Conservation (phyloP, 2,329 filamentous ascomycete genomes). For the Aspergillus flavus region DNA sequence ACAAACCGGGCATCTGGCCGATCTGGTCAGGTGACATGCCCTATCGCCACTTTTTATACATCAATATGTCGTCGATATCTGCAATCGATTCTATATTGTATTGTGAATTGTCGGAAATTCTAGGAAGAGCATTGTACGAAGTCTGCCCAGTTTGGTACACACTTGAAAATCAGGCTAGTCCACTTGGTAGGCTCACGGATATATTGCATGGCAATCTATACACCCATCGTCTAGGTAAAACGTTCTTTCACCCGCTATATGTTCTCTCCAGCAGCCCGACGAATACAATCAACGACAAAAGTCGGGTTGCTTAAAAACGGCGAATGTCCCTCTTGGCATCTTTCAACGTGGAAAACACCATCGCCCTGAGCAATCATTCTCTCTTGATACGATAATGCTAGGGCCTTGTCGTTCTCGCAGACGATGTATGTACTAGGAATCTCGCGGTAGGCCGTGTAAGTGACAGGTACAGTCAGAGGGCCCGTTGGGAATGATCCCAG, state of each 20-base stretch:
- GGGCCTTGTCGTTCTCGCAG: conserved; percentile 30
- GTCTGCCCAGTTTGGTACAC: neutral
- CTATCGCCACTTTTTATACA: neutral
- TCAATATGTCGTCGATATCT: neutral
- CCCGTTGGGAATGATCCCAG: conserved; percentile 28
- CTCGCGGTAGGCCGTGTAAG: conserved; percentile 30
- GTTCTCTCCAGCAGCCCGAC: conserved; percentile 27
- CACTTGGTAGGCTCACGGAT: neutral
- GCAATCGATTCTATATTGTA: neutral
- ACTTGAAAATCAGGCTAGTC: neutral
- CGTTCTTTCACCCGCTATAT: neutral
- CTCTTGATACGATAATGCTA: conserved; percentile 24
- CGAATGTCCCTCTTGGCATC: conserved; percentile 32
- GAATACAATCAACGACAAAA: conserved; percentile 28
- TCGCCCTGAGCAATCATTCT: conserved; percentile 32
- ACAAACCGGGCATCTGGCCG: neutral
- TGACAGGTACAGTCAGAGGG: conserved; percentile 28
- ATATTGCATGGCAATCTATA: neutral
- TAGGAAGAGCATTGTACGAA: neutral
- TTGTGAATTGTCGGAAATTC: neutral
- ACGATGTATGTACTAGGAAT: conserved; percentile 35
- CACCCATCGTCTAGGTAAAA: neutral
- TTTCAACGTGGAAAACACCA: conserved; percentile 28
- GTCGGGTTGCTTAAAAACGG: conserved; percentile 32
- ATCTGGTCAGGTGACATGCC: neutral